These are phyloP conservation scores for Coleophoma crateriformis DNA, from an alignment of 2,329 filamentous ascomycete species.

Conservation along the genomic window DNA sequence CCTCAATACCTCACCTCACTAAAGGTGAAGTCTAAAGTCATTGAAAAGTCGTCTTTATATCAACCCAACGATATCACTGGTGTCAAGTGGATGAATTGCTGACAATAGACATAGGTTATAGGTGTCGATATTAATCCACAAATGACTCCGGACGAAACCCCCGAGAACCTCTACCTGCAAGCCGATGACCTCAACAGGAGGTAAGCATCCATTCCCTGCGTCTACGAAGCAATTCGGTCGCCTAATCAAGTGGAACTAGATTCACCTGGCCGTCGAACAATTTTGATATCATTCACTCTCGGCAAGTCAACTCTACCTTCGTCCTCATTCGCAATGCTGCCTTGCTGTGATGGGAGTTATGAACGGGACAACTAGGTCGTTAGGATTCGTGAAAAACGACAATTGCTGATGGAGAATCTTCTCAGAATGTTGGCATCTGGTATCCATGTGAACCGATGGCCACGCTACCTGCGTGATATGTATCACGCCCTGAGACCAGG, in stretches of 20 bases:
- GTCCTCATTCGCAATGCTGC: too few relatives aligned
- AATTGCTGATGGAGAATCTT: too few relatives aligned
- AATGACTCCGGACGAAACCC: constrained; percentile 58
- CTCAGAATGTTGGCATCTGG: constrained; percentile 17
- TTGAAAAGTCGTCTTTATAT: background rate
- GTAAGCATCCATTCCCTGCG: constrained; percentile 29
- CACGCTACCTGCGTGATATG: constrained; percentile 70
- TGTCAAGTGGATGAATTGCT: too few relatives aligned
- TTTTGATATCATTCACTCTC: constrained; percentile 77
- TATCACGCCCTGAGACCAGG: constrained; percentile 64
- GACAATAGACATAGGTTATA: constrained; percentile 47
- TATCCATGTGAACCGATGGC: constrained; percentile 54
- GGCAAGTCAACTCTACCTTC: background rate
- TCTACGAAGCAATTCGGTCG: background rate
- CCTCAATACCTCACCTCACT: too few relatives aligned
- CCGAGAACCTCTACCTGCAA: constrained; percentile 65
- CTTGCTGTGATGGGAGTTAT: too few relatives aligned
- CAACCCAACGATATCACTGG: too few relatives aligned
- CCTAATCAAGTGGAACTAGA: constrained; percentile 24
- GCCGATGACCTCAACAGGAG: constrained; percentile 66
- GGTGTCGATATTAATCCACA: constrained; percentile 69
- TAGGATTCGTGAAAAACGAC: too few relatives aligned
- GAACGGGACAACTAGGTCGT: too few relatives aligned
- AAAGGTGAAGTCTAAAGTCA: background rate
- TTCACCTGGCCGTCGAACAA: constrained; percentile 64